Base-by-base conservation (phyloP, 129 eudicot genomes). In the Tagetes patula region DNA sequence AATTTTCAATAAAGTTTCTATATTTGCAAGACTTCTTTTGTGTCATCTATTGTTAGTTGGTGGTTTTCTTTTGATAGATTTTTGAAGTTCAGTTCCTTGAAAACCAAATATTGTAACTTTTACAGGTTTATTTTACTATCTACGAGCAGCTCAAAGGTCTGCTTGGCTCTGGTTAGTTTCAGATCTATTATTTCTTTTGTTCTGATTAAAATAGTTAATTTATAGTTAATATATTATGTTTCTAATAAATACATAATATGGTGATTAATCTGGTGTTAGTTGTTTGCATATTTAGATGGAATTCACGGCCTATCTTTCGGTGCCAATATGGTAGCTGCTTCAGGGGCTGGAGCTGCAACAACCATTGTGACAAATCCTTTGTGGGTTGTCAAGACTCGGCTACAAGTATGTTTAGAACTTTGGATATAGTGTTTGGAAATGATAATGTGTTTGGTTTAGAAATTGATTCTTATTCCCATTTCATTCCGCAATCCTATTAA, bases 311-410 rank as follows among this genome's bases (percentile, higher is more conserved):
- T 94, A 77, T 83, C 98, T 10, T 71, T 94, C 59, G 97, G 96
- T 75, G 96, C 97, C 45, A 94, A 94, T 77, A 83, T 94, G 97
- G 53, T 88, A 46, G 98, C 98, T 73, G 98, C 98, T 75, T 80
- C 97, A 67, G 96, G 97, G 70, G 98, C 98, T 80, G 98, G 98
- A 81, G 91, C 86, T 70, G 96, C 95, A 73, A 94, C 98, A 33
- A 86, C 92, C 14, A 81, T 86, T 63, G 89, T 82, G 6, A 94
- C 97, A 67, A 94, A 94, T 85, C 98, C 98, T 69, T 93, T 94
- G 43, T 94, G 98, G 98, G 98, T 90, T 83, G 98, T 94, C 41
- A 94, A 94, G 84, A 94, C 98, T 37, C 77, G 98, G 75, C 74
- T 94, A 63, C 98, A 94, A 80, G 98, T 94, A 82, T 11, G 89